Conservation (phyloP, 2,329 filamentous ascomycete genomes). For the Calonectria pseudoturangicola region DNA sequence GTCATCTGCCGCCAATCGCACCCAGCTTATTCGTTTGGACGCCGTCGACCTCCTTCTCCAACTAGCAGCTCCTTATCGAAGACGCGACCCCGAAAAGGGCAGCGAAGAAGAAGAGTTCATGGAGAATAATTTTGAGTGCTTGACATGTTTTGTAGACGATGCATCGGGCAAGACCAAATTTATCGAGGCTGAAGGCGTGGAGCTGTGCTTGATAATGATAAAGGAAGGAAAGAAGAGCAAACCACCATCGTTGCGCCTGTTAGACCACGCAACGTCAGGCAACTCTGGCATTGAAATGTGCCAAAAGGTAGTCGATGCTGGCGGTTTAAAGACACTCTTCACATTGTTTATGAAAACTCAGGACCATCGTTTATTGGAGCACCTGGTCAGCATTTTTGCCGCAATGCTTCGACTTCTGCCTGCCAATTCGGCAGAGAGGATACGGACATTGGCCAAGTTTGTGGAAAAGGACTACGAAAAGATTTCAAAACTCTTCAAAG, state of each 20-base stretch:
- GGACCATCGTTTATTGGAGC: conserved; percentile 82
- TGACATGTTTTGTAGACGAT: conserved; percentile 88
- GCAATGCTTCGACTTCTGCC: conserved; percentile 88
- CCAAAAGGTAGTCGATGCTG: conserved; percentile 85
- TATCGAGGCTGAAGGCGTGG: conserved; percentile 91
- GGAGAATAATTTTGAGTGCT: conserved; percentile 92
- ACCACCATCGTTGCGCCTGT: conserved; percentile 82
- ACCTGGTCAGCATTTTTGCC: conserved; percentile 89
- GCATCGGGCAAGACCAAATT: conserved; percentile 85
- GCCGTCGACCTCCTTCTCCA: conserved; percentile 88
- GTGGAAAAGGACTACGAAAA: conserved; percentile 97
- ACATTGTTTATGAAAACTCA: conserved; percentile 90
- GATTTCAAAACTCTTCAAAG: conserved; percentile 80
- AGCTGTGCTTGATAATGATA: conserved; percentile 93
- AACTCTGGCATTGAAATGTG: conserved; percentile 77
- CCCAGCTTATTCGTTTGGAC: conserved; percentile 78
- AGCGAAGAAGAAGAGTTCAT: conserved; percentile 95
- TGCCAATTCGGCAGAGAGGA: conserved; percentile 84
- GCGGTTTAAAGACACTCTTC: conserved; percentile 89
- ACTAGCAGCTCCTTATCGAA: conserved; percentile 88
- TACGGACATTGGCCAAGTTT: conserved; percentile 93
- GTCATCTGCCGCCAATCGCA: conserved; percentile 79
- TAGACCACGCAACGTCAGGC: conserved; percentile 85
- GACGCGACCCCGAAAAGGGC: conserved; percentile 88
- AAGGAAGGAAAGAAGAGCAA: conserved; percentile 91